Evolutionary conservation across 176 grass and related monocot species (phyloP), one percentile per base, ranked within the genome.

Genomic region (Typha latifolia): DNA sequence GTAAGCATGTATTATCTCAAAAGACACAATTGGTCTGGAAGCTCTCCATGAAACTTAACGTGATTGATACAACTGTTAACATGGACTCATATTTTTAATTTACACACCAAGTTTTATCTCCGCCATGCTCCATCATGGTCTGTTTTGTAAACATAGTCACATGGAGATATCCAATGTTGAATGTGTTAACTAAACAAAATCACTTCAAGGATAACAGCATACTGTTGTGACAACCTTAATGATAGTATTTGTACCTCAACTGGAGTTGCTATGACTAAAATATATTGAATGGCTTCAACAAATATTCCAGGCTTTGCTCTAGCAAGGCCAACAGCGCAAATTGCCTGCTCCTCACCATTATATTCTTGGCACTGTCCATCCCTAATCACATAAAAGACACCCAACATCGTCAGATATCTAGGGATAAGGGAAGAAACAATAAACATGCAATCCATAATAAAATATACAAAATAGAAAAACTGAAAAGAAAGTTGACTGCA

Each of bases 301-400:
- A 97, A 97, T 76, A 97, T 83, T 48, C 88, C 93, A 75, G 88
- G 75, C 66, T 87, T 97, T 78, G 81, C 78, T 76, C 62, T 97
- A 68, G 88, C 85, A 75, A 97, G 88, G 24, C 93, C 85, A 62
- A 92, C 88, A 66, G 88, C 85, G 67, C 86, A 86, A 80, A 97
- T 89, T 32, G 83, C 82, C 82, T 97, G 93, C 70, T 92, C 93
- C 74, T 92, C 84, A 1, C 64, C 78, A 64, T 77, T 86, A 84
- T 97, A 57, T 69, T 87, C 88, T 79, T 88, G 85, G 69, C 88
- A 97, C 68, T 97, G 93, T n/a, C 78, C 88, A 81, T 97, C 93
- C 83, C 93, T 97, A 67, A 74, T 71, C 66, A 21, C 63, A 65
- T 11, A 80, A 21, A 67, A 64, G 24, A 72, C 62, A 64, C 4